These are phyloP conservation scores for Populus simonii DNA, from an alignment of 345 rosid genomes.

Conservation along the genomic window DNA sequence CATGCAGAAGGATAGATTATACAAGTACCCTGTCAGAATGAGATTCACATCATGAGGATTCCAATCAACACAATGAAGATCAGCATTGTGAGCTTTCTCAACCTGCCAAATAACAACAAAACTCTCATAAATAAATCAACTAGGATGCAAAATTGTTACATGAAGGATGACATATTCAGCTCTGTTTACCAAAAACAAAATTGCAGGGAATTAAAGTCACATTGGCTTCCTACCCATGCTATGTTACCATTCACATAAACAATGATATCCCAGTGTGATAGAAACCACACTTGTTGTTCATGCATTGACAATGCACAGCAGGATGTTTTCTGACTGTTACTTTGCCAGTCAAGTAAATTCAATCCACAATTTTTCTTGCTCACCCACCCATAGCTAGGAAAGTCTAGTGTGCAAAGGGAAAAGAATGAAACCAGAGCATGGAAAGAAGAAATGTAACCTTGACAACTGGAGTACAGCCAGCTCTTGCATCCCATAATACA, in stretches of 20 bases:
- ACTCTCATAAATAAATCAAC: neutral
- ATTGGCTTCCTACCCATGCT: too few species aligned
- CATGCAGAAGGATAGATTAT: neutral
- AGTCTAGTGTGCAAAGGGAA: neutral
- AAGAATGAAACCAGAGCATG: neutral
- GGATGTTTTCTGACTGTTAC: too few species aligned
- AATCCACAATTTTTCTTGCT: too few species aligned
- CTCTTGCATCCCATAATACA: constrained; percentile 65
- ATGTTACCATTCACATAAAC: too few species aligned
- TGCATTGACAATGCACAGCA: too few species aligned
- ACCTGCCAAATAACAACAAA: constrained; percentile 32
- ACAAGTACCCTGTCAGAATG: constrained; percentile 56
- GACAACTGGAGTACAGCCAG: constrained; percentile 47
- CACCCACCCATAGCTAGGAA: neutral
- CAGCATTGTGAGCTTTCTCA: constrained; percentile 62
- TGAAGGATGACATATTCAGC: neutral
- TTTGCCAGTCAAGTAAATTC: too few species aligned
- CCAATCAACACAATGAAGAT: constrained; percentile 79
- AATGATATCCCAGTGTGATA: too few species aligned
- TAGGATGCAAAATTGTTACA: too few species aligned
- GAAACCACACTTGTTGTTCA: too few species aligned
- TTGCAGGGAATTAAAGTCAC: too few species aligned
- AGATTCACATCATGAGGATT: constrained; percentile 60
- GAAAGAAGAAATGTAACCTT: constrained; percentile 38
- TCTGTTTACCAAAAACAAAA: neutral